Evolutionary conservation across 2,329 filamentous ascomycete genomes (phyloP), one percentile per base, ranked within the genome.

Genomic region (Fusarium brevicatenulatum): DNA sequence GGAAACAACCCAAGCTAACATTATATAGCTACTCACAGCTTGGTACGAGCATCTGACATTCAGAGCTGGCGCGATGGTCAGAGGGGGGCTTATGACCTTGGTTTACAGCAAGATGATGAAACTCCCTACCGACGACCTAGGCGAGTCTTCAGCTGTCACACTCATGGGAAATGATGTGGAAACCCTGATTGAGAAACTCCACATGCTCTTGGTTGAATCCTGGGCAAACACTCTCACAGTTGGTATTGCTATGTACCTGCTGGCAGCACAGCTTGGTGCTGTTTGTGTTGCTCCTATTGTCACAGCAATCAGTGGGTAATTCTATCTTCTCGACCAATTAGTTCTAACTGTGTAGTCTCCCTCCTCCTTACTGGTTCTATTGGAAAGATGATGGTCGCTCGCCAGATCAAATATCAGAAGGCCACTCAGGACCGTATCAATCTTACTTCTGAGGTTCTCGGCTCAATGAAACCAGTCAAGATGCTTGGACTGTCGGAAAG

Each of bases 21-120:
- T 6, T 25, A 11, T 21, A 10, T 42, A 69, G 66, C 40, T 69
- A 32, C 66, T 69, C 12, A 81, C 77, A 16, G 80, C 78, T 2
- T 81, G 80, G 75, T 81, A 80, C 50, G 79, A 81, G 39, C 79
- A 82, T 32, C 61, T 80, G 12, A 77, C 76, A 4, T 81, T 78
- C 36, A 72, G 80, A 9, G 78, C 73, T 4, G 73, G 73, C 5
- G 76, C 78, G 13, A 79, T 80, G 76, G 73, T 80, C 3, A 75
- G 80, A 9, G 79, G 79, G 15, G 78, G 77, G 11, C 61, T 81
- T 9, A 80, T 81, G 43, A 71, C 76, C 6, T 55, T 80, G 28
- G 71, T 81, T 47, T 81, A 81, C 16, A 47, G 73, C 50, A 80
- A 81, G 43, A 73, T 80, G 66, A 63, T 80, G 61, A 78, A 60